Conservation (phyloP, 352 stramenopile species). For the Albugo laibachii region DNA sequence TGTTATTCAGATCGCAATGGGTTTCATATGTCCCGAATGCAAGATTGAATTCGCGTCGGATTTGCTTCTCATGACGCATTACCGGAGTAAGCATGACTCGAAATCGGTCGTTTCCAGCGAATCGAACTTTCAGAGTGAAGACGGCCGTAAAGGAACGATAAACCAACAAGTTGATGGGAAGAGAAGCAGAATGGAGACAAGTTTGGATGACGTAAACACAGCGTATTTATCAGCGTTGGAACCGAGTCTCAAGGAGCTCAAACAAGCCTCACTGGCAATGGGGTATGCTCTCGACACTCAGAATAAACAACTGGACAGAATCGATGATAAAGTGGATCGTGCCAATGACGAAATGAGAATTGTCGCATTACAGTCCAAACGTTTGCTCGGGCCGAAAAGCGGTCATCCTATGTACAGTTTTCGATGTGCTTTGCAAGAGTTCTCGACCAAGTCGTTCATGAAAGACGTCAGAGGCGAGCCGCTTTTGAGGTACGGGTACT, state of each 20-base stretch:
- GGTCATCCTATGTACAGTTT: conserved; percentile 18
- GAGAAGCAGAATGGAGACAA: not conserved
- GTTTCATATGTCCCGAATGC: conserved; percentile 70
- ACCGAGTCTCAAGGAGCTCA: conserved; percentile 39
- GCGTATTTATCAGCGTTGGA: conserved; percentile 28
- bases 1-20: conserved; percentile 40
- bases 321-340: conserved; percentile 39
- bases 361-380: conserved; percentile 40
- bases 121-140: not conserved
- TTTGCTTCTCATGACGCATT: conserved; percentile 34
- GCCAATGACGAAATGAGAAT: conserved; percentile 52
- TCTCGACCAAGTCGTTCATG: conserved; percentile 25
- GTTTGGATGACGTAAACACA: conserved; percentile 14
- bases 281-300: conserved; percentile 36
- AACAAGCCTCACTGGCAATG: conserved; percentile 37
- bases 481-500: conserved; percentile 21
- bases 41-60: conserved; percentile 39
- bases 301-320: conserved; percentile 31
- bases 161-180: not conserved
- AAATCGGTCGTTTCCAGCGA: not conserved
- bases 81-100: conserved; percentile 20
- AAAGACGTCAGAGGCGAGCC: conserved; percentile 34
- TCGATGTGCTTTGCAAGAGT: conserved; percentile 52
- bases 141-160: not conserved
- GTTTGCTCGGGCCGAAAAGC: conserved; percentile 17